Conservation (phyloP, 1,139 yeast genomes). For the Candida tetrigidarum region DNA sequence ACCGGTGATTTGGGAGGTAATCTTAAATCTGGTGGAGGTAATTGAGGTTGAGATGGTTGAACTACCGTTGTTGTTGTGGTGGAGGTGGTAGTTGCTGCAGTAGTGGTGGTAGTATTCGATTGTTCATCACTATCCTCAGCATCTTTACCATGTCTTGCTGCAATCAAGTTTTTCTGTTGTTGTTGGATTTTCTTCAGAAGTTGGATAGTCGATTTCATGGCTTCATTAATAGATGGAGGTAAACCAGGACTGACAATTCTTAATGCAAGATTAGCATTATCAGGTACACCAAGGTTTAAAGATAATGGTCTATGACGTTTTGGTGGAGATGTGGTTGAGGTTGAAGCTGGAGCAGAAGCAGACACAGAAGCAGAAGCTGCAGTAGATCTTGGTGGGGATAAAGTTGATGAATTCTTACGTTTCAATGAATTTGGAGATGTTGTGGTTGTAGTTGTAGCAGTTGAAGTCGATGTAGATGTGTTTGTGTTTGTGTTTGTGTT, state of each 20-base stretch:
- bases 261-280: constrained; percentile 33
- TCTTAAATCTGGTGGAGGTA: constrained; percentile 5
- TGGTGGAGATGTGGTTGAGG: constrained; percentile 5
- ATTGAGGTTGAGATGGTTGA: constrained; percentile 5
- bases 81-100: constrained; percentile 6
- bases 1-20: constrained; percentile 12
- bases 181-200: constrained; percentile 50
- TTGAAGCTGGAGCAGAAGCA: constrained; percentile 5
- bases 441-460: background rate
- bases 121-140: constrained; percentile 14
- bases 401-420: constrained; percentile 4
- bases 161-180: constrained; percentile 53
- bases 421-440: background rate
- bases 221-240: constrained; percentile 48
- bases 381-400: constrained; percentile 6
- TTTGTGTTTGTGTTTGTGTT: constrained; percentile 1
- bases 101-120: background rate
- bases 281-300: constrained; percentile 14
- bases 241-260: constrained; percentile 53
- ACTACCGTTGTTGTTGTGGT: constrained; percentile 3
- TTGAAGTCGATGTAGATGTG: background rate
- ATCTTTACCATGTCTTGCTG: constrained; percentile 31
- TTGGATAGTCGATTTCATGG: constrained; percentile 51
- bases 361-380: background rate
- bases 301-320: constrained; percentile 30